These are phyloP conservation scores for Epichloe bromicola DNA, from an alignment of 2,329 filamentous ascomycete genomes.

Conservation along the genomic window DNA sequence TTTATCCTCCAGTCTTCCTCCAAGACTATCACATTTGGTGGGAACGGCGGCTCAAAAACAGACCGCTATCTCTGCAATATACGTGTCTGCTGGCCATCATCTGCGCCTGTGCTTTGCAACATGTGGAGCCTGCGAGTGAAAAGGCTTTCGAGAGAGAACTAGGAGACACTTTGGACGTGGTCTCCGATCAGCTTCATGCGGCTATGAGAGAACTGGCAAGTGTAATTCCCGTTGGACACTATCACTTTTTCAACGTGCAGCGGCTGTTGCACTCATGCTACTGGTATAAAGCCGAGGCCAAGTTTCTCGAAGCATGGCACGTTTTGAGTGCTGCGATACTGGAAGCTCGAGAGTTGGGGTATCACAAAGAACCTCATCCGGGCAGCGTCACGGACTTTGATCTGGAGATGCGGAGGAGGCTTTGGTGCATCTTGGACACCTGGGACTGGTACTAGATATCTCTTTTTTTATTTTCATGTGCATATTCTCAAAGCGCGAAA, in stretches of 20 bases:
- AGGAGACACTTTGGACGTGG: constrained; percentile 8
- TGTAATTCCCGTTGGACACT: constrained; percentile 15
- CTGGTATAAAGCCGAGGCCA: constrained; percentile 21
- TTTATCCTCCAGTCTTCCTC: constrained; percentile 17
- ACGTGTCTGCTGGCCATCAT: constrained; percentile 18
- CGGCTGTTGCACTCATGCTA: constrained; percentile 18
- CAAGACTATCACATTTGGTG: constrained; percentile 20
- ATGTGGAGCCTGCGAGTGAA: constrained; percentile 12
- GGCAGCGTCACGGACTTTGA: constrained; percentile 16
- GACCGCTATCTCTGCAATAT: constrained; percentile 15
- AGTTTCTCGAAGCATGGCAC: constrained; percentile 19
- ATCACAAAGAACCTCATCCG: constrained; percentile 11
- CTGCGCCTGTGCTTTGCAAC: constrained; percentile 17
- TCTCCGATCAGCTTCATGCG: constrained; percentile 15
- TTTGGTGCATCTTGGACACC: constrained; percentile 20
- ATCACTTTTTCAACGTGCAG: constrained; percentile 17
- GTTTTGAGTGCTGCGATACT: constrained; percentile 18
- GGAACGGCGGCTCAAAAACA: constrained; percentile 10
- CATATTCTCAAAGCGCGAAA: neutral
- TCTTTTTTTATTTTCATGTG: too few relatives aligned
- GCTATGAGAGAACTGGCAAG: constrained; percentile 14
- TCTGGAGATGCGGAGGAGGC: constrained; percentile 17
- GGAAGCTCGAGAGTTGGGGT: constrained; percentile 17
- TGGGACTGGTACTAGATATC: constrained; percentile 20
- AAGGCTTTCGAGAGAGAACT: constrained; percentile 11